Percentiles rank a stretch among this genome's conserved stretches.
Evolutionary conservation across 2,329 filamentous ascomycete genomes (phyloP).

Genomic region (Nothopassalora personata): DNA sequence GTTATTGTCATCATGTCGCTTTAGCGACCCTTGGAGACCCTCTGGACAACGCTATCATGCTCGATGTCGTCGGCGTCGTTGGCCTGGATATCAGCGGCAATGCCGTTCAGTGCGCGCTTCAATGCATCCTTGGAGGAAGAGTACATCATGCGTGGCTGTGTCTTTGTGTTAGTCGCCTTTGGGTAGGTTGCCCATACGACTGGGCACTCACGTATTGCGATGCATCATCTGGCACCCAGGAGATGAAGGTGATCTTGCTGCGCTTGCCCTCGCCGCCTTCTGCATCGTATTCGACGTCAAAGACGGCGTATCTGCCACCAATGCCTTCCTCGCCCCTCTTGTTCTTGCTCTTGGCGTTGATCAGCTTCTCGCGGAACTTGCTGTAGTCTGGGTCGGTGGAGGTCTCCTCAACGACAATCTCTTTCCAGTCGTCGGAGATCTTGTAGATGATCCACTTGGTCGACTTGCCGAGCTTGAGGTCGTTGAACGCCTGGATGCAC

Average conservation of each 20-base stretch:
- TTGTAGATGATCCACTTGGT: slow-evolving; percentile 82
- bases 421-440: slow-evolving; percentile 74
- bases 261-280: slow-evolving; percentile 65
- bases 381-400: slow-evolving; percentile 64
- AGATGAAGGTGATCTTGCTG: slow-evolving; percentile 74
- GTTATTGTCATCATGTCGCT: neutral
- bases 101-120: slow-evolving; percentile 70
- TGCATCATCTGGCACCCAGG: slow-evolving; percentile 78
- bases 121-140: slow-evolving; percentile 78
- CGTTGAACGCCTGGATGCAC: slow-evolving; percentile 66
- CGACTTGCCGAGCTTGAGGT: slow-evolving; percentile 75
- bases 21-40: slow-evolving; percentile 49
- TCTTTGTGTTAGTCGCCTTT: neutral
- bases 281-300: slow-evolving; percentile 75
- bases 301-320: slow-evolving; percentile 77
- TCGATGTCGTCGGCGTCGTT: slow-evolving; percentile 81
- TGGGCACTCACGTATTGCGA: slow-evolving; percentile 59
- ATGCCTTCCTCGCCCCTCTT: slow-evolving; percentile 52
- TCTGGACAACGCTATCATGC: slow-evolving; percentile 61
- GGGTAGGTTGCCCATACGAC: neutral
- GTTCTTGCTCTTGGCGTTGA: slow-evolving; percentile 67
- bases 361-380: slow-evolving; percentile 68
- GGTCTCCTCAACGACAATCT: slow-evolving; percentile 74
- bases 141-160: slow-evolving; percentile 81
- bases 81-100: slow-evolving; percentile 74